phyloP scores from a whole-genome alignment of 768 basidiomycete species.

The Trametes maxima region DNA sequence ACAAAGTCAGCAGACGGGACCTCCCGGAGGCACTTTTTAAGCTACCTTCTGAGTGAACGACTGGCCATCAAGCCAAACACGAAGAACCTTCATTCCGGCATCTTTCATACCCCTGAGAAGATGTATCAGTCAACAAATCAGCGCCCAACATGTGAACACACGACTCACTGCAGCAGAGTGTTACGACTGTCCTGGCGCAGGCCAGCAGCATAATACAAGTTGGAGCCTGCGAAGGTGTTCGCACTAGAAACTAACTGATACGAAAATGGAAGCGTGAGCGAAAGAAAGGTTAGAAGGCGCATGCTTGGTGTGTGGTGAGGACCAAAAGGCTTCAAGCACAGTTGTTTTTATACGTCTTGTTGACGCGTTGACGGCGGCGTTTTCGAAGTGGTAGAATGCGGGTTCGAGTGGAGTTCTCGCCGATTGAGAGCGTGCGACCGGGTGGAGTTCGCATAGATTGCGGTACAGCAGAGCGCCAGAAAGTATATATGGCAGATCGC shows the following conservation, averaged over 20 bases:
- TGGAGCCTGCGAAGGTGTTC: conserved; percentile 29
- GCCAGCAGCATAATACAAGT: conserved; percentile 32
- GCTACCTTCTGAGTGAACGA: conserved; percentile 25
- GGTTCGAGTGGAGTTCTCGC: too few species aligned
- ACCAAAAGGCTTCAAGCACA: not conserved
- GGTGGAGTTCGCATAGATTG: too few species aligned
- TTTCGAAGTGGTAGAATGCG: not conserved
- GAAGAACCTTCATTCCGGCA: conserved; percentile 30
- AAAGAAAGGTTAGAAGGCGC: not conserved
- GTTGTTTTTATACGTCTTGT: not conserved
- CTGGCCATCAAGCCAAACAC: conserved; percentile 31
- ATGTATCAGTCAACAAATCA: not conserved
- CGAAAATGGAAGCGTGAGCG: not conserved
- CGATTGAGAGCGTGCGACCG: too few species aligned
- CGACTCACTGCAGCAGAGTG: conserved; percentile 22
- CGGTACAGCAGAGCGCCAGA: too few species aligned
- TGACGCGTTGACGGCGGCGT: not conserved
- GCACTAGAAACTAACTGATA: conserved; percentile 7
- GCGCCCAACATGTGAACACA: not conserved
- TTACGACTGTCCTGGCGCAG: conserved; percentile 21
- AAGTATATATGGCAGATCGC: too few species aligned
- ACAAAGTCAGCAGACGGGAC: not conserved
- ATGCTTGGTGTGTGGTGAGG: not conserved
- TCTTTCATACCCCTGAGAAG: conserved; percentile 24
- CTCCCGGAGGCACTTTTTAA: not conserved